Evolutionary conservation across 257 asterid genomes (phyloP).

Genomic region (Gynochthodes officinalis): DNA sequence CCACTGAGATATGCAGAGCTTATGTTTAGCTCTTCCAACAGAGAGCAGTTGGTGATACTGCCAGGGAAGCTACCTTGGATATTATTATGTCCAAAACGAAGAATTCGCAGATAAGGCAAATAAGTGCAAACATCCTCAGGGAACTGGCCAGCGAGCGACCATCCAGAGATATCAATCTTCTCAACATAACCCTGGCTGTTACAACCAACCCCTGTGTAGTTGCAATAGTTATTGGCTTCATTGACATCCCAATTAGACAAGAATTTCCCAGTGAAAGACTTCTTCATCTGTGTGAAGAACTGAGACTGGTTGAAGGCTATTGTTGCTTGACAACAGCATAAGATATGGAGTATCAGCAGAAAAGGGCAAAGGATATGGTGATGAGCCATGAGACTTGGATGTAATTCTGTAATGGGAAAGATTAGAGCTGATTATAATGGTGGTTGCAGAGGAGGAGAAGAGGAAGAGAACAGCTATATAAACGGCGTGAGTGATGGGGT

Average conservation of each 20-base stretch:
- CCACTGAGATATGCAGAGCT: constrained; percentile 41
- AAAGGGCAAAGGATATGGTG: constrained; percentile 21
- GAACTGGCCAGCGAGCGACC: constrained; percentile 61
- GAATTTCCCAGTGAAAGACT: constrained; percentile 38
- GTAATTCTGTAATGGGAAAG: not conserved
- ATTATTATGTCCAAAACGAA: constrained; percentile 46
- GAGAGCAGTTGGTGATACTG: constrained; percentile 52
- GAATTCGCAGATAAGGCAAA: constrained; percentile 50
- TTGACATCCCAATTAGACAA: constrained; percentile 48
- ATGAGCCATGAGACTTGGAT: constrained; percentile 31
- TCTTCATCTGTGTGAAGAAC: constrained; percentile 48
- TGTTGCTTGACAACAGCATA: constrained; percentile 25
- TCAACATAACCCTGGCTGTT: constrained; percentile 43
- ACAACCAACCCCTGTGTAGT: constrained; percentile 56
- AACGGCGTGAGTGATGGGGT: constrained; percentile 39
- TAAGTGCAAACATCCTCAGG: constrained; percentile 60
- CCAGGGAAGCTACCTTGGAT: constrained; percentile 52
- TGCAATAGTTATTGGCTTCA: constrained; percentile 36
- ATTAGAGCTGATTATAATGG: constrained; percentile 16
- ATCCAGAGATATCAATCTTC: constrained; percentile 51
- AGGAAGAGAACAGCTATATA: constrained; percentile 50
- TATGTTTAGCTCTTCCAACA: constrained; percentile 55
- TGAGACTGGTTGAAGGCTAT: constrained; percentile 27
- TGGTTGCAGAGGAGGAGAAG: constrained; percentile 32
- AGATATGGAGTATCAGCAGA: constrained; percentile 24